Conservation (phyloP, 805 yeast species). For the Millerago galiae region DNA sequence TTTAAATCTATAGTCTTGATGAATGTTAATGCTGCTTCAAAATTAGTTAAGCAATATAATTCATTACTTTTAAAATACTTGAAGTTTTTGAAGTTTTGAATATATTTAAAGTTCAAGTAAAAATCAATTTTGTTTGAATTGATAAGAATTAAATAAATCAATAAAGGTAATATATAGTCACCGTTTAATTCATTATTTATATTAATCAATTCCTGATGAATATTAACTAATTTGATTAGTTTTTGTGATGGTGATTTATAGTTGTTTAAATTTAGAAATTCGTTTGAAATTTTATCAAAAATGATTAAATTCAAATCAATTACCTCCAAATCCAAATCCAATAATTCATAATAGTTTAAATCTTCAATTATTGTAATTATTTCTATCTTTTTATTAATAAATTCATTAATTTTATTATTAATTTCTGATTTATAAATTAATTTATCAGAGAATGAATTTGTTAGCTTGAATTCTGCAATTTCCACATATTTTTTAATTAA, state of each 20-base stretch:
- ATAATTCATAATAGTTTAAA: slow-evolving; percentile 14
- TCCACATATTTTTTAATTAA: slow-evolving; percentile 11
- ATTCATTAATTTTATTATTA: slow-evolving; percentile 12
- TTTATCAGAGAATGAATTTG: slow-evolving; percentile 9
- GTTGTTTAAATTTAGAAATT: slow-evolving; percentile 4
- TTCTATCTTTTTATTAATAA: slow-evolving; percentile 12
- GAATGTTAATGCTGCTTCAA: slow-evolving; percentile 22
- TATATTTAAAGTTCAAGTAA: slow-evolving; percentile 17
- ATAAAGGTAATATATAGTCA: slow-evolving; percentile 20
- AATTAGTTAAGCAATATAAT: slow-evolving; percentile 20
- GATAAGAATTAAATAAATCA: slow-evolving; percentile 18
- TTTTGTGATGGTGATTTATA: slow-evolving; percentile 15
- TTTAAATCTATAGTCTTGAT: slow-evolving; percentile 11
- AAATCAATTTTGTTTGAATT: slow-evolving; percentile 10
- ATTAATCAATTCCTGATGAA: slow-evolving; percentile 16
- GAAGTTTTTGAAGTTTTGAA: slow-evolving; percentile 19
- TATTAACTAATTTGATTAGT: slow-evolving; percentile 6
- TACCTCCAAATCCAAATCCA: slow-evolving; percentile 5
- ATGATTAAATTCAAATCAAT: slow-evolving; percentile 8
- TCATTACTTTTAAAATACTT: slow-evolving; percentile 13
- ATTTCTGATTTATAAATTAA: slow-evolving; percentile 13
- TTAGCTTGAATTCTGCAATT: slow-evolving; percentile 13
- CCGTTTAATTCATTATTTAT: slow-evolving; percentile 9
- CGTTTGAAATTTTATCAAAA: slow-evolving; percentile 5
- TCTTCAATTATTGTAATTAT: slow-evolving; percentile 11